Evolutionary conservation across 73 alveolate species (phyloP).

Genomic region (Paramecium pentaurelia): DNA sequence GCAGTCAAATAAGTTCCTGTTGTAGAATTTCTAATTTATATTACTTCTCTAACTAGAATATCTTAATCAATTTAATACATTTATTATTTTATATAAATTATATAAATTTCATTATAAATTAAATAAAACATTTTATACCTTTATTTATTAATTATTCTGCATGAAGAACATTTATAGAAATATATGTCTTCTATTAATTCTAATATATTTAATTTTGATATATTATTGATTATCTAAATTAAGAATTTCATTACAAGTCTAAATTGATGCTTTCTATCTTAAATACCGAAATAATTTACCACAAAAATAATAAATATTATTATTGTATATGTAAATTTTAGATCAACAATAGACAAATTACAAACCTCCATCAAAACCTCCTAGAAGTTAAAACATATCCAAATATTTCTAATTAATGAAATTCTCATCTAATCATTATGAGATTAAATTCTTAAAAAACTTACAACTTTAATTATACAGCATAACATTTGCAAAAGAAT

Average conservation of each 20-base stretch:
- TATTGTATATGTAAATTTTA: background rate
- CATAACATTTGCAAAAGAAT: background rate
- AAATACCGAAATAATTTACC: background rate
- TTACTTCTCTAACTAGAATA: background rate
- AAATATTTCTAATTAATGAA: background rate
- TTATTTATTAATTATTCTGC: background rate
- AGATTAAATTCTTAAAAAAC: background rate
- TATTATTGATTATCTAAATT: too few species aligned
- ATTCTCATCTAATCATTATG: background rate
- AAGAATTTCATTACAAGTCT: too few species aligned
- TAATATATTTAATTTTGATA: too few species aligned
- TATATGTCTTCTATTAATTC: background rate
- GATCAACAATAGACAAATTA: background rate
- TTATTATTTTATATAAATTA: background rate
- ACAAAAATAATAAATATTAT: background rate
- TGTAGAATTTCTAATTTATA: background rate
- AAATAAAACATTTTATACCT: too few species aligned
- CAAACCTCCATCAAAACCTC: background rate
- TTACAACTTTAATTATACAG: background rate
- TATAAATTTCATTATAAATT: background rate
- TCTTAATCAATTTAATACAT: background rate
- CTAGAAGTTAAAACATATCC: background rate
- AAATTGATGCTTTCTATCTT: too few species aligned
- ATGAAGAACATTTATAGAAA: background rate
- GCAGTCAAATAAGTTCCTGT: background rate